These are phyloP conservation scores for Fistulina hepatica DNA, from an alignment of 1,284 basidiomycete genomes.

Conservation along the genomic window DNA sequence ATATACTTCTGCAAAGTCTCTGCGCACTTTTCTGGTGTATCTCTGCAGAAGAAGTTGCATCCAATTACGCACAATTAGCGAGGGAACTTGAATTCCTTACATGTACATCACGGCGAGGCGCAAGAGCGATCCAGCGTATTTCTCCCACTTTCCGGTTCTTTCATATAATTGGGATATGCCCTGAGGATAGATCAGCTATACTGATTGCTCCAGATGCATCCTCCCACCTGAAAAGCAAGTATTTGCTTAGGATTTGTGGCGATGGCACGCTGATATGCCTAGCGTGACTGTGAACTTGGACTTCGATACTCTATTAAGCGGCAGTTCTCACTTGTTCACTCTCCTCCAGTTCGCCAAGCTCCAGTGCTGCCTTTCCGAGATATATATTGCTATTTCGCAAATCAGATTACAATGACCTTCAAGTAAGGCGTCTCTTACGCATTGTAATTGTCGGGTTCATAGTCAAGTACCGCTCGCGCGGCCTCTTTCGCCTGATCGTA, in stretches of 20 bases:
- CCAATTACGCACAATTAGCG: not conserved
- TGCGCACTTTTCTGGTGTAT: constrained; percentile 72
- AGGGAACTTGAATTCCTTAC: constrained; percentile 40
- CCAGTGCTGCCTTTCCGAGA: constrained; percentile 65
- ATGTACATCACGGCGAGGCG: constrained; percentile 43
- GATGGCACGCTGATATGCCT: constrained; percentile 73
- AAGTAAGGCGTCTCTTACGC: constrained; percentile 42
- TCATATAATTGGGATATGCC: constrained; percentile 72
- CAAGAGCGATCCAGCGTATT: constrained; percentile 44
- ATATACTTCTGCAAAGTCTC: constrained; percentile 71
- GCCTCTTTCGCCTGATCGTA: constrained; percentile 60
- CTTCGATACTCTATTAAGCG: constrained; percentile 1
- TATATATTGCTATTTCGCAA: constrained; percentile 59
- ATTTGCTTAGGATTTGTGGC: constrained; percentile 50
- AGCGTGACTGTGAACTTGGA: constrained; percentile 9
- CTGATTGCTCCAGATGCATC: not conserved
- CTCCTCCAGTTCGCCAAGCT: constrained; percentile 56
- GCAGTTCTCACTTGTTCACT: constrained; percentile 68
- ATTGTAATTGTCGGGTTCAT: constrained; percentile 70
- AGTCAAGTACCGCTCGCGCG: constrained; percentile 53
- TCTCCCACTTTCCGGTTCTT: constrained; percentile 47
- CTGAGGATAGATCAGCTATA: constrained; percentile 23
- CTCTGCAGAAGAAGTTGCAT: constrained; percentile 30
- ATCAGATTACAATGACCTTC: constrained; percentile 4
- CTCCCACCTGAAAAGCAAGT: constrained; percentile 69